Base-by-base conservation (phyloP, 805 yeast genomes). In the Kluyveromyces dobzhanskii region DNA sequence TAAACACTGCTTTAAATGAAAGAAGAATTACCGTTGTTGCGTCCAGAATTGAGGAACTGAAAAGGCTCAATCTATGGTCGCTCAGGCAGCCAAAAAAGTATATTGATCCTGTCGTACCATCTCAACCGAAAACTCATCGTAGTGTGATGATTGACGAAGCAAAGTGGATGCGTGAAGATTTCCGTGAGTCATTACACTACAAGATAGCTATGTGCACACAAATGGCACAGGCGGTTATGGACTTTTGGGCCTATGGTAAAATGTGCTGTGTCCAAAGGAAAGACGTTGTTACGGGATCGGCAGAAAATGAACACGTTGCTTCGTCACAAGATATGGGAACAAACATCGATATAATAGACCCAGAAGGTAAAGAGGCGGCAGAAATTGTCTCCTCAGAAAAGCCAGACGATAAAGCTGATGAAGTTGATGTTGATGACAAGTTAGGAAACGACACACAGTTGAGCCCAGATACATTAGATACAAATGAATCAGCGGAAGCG, bases 21-120 rank as follows among this genome's bases (percentile, higher is more conserved):
- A 95, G 96, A 3, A 83, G 88, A 55, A 78, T 90, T 3, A 85
- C 94, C 0, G 96, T 87, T 9, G 77, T 86, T 14, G 83, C 86
- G 50, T 82, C 94, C 2, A 70, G 97, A 44, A 88, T 92, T 34
- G 97, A 90, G 54, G 97, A 90, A 57, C 68, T 92, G 45, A 85
- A 86, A 57, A 69, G 94, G 34, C 80, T 81, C 42, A 83, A 85
- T 2, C 78, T 84, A 50, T 92, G 98, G 97, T 80, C 95, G 17
- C 65, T 92, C 38, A 70, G 94, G 38, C 98, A 92, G 57, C 95
- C 94, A 0, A 67, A 72, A 38, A 71, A 74, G 45, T 80, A 70
- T 51, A 53, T 69, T 10, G 94, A 85, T 47, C 96, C 97, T 0
- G 33, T 27, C 12, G 33, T 50, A 10, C 50, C 47, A 37, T 54